Percentiles rank a stretch among this genome's conserved stretches.
Conservation (phyloP, 306 rosid species). For the Cucumis hystrix region DNA sequence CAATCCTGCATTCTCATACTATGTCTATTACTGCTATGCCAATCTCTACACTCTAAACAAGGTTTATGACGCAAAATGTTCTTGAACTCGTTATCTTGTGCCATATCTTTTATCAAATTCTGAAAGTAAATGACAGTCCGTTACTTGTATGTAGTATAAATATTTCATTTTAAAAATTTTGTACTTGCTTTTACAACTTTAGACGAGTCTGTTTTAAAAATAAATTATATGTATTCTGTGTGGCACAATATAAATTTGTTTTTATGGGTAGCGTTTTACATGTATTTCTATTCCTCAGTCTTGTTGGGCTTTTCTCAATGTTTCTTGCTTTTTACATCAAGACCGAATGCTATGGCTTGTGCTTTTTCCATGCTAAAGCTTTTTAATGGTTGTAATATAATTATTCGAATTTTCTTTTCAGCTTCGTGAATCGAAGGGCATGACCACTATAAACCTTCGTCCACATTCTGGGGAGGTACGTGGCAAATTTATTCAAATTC, state of each 20-base stretch:
- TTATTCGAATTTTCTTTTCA: constrained; percentile 18
- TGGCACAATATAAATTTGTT: neutral
- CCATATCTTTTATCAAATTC: neutral
- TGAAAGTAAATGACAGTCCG: no score
- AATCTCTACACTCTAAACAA: constrained; percentile 86
- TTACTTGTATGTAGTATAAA: neutral
- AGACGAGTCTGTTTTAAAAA: neutral
- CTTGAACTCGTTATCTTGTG: neutral
- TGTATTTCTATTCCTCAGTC: neutral
- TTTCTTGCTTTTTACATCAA: neutral
- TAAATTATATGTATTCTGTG: neutral
- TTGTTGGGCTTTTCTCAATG: neutral
- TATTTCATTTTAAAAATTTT: neutral
- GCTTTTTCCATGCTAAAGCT: neutral
- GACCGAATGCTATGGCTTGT: neutral
- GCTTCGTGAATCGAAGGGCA: constrained; percentile 97
- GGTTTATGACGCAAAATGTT: constrained; percentile 21
- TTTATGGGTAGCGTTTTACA: neutral
- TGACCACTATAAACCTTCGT: constrained; percentile 93
- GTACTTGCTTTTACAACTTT: neutral
- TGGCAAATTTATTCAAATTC: neutral
- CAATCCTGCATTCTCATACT: constrained; percentile 94
- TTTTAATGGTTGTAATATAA: neutral
- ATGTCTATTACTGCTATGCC: constrained; percentile 91
- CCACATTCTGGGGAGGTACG: constrained; percentile 97